Conservation (phyloP, 768 basidiomycete species). For the Hemileccinum impolitum region DNA sequence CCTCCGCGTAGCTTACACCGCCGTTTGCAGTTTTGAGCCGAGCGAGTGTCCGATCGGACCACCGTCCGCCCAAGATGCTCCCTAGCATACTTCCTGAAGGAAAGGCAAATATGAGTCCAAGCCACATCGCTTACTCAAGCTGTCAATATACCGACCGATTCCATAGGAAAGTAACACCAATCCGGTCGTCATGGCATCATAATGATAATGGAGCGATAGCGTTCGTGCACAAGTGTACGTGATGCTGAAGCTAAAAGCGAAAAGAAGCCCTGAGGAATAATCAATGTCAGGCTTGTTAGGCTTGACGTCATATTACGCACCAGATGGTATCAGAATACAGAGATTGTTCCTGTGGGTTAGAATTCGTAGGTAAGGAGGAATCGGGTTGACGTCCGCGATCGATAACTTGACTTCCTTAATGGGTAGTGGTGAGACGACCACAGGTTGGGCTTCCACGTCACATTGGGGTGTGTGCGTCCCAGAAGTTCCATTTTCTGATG, state of each 20-base stretch:
- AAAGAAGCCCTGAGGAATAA: conserved; percentile 52
- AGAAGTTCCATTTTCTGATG: not conserved
- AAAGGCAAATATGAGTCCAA: not conserved
- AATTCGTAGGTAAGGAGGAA: conserved; percentile 59
- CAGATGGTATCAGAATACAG: conserved; percentile 42
- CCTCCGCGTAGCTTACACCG: conserved; percentile 62
- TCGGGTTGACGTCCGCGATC: conserved; percentile 68
- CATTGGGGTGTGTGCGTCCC: conserved; percentile 10
- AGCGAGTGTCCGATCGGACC: conserved; percentile 50
- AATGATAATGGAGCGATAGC: conserved; percentile 60
- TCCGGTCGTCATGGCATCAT: conserved; percentile 70
- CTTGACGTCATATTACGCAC: conserved; percentile 17
- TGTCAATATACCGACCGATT: conserved; percentile 41
- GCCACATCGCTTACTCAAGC: not conserved
- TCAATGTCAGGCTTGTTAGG: not conserved
- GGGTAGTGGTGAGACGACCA: conserved; percentile 5
- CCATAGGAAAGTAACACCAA: conserved; percentile 77
- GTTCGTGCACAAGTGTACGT: conserved; percentile 76
- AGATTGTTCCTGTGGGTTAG: conserved; percentile 66
- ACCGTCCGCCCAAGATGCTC: conserved; percentile 58
- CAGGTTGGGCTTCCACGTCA: conserved; percentile 24
- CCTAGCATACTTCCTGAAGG: conserved; percentile 46
- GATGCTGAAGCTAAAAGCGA: conserved; percentile 67
- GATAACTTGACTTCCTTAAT: conserved; percentile 49
- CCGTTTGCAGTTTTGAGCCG: conserved; percentile 47